Evolutionary conservation across 805 yeast genomes (phyloP).

Genomic region (Candida pseudofarinosa): DNA sequence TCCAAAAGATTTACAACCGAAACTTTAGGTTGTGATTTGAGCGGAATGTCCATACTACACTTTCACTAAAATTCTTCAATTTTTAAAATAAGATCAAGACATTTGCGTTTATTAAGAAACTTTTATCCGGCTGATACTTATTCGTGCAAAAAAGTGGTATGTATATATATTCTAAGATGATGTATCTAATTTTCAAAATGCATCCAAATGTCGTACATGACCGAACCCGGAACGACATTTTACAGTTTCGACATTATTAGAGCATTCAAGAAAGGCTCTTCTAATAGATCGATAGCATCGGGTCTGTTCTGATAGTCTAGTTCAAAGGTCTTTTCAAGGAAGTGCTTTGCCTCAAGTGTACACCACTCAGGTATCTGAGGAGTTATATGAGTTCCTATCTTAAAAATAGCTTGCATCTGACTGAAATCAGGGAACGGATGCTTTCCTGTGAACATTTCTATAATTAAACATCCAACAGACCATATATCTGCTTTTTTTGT

Average conservation of each 20-base stretch:
- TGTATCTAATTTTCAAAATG: neutral
- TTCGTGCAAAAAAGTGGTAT: neutral
- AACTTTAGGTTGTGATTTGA: slow-evolving; percentile 37
- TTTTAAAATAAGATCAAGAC: neutral
- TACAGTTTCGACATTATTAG: slow-evolving; percentile 39
- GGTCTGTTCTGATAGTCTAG: slow-evolving; percentile 73
- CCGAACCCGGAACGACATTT: slow-evolving; percentile 6
- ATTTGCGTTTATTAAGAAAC: neutral
- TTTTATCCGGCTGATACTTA: neutral
- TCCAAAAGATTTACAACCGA: slow-evolving; percentile 28
- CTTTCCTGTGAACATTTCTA: slow-evolving; percentile 93
- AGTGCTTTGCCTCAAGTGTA: slow-evolving; percentile 63
- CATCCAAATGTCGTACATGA: slow-evolving; percentile 6
- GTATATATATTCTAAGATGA: neutral
- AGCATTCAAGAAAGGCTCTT: slow-evolving; percentile 57
- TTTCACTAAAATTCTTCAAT: neutral
- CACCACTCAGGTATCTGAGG: slow-evolving; percentile 79
- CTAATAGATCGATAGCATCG: slow-evolving; percentile 62
- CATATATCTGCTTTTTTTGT: slow-evolving; percentile 94
- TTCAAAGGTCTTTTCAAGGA: slow-evolving; percentile 65
- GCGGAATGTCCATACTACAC: slow-evolving; percentile 34
- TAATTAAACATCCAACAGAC: slow-evolving; percentile 92
- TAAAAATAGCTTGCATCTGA: slow-evolving; percentile 96
- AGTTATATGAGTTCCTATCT: slow-evolving; percentile 78
- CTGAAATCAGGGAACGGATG: slow-evolving; percentile 95